These are phyloP conservation scores for Rhizopogon salebrosus DNA, from an alignment of 768 basidiomycete species.

Conservation along the genomic window DNA sequence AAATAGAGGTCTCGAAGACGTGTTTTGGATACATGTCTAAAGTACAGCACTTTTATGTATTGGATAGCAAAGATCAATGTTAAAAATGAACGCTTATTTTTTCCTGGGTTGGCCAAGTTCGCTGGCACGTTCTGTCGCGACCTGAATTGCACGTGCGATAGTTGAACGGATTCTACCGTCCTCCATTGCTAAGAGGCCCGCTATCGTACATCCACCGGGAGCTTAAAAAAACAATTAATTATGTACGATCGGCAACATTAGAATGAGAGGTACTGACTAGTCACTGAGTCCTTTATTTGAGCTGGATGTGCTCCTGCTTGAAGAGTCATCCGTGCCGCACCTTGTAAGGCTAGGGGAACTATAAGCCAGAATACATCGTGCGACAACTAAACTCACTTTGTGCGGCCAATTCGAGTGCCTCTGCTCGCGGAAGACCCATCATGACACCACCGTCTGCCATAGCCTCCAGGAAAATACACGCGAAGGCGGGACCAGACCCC, in stretches of 20 bases:
- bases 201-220: constrained; percentile 97
- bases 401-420: constrained; percentile 91
- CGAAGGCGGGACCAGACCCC: constrained; percentile 96
- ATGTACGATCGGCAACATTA: background rate
- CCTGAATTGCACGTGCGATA: constrained; percentile 91
- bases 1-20: constrained; percentile 29
- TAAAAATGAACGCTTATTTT: constrained; percentile 27
- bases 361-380: background rate
- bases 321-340: constrained; percentile 92
- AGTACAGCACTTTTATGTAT: background rate
- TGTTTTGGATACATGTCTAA: constrained; percentile 23
- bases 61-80: background rate
- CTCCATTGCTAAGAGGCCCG: constrained; percentile 91
- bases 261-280: constrained; percentile 54
- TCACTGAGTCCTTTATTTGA: constrained; percentile 95
- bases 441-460: constrained; percentile 99
- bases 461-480: constrained; percentile 93
- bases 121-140: constrained; percentile 86
- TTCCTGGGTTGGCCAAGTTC: constrained; percentile 71
- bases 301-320: constrained; percentile 90
- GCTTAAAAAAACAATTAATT: constrained; percentile 44
- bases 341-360: constrained; percentile 71
- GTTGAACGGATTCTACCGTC: constrained; percentile 92
- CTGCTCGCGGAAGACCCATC: constrained; percentile 96
- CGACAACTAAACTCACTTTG: constrained; percentile 63